Conservation (phyloP, 2,329 filamentous ascomycete genomes). For the Beauveria bassiana region DNA sequence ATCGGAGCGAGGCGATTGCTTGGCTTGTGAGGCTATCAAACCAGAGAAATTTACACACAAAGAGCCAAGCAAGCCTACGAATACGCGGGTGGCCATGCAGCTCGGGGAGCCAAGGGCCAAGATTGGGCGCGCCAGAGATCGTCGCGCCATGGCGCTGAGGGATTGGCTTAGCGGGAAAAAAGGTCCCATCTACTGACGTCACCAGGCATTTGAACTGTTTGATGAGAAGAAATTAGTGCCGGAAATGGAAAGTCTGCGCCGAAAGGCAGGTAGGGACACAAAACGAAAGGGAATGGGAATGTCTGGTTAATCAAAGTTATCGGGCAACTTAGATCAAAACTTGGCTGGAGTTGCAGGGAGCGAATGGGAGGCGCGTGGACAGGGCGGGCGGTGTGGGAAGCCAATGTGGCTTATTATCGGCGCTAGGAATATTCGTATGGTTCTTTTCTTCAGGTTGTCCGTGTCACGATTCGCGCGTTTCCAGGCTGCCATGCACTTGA, state of each 20-base stretch:
- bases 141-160: background rate
- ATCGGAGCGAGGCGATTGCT: too few relatives aligned
- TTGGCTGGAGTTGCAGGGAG: background rate
- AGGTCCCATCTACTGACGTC: conserved; percentile 3
- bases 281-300: background rate
- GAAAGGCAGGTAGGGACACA: background rate
- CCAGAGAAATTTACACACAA: too few relatives aligned
- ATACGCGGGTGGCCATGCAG: background rate
- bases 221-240: background rate
- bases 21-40: too few relatives aligned
- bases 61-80: too few relatives aligned
- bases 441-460: too few relatives aligned
- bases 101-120: background rate
- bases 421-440: too few relatives aligned
- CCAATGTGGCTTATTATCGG: too few relatives aligned
- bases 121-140: background rate
- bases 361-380: too few relatives aligned
- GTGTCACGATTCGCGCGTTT: too few relatives aligned
- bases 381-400: too few relatives aligned
- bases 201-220: background rate
- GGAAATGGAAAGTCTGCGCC: background rate
- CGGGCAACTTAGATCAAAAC: background rate
- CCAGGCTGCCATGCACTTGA: too few relatives aligned
- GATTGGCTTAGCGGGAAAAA: background rate
- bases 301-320: background rate